These are phyloP conservation scores for Pseudogymnoascus sp. DNA, from an alignment of 2,329 filamentous ascomycete species.

Conservation along the genomic window DNA sequence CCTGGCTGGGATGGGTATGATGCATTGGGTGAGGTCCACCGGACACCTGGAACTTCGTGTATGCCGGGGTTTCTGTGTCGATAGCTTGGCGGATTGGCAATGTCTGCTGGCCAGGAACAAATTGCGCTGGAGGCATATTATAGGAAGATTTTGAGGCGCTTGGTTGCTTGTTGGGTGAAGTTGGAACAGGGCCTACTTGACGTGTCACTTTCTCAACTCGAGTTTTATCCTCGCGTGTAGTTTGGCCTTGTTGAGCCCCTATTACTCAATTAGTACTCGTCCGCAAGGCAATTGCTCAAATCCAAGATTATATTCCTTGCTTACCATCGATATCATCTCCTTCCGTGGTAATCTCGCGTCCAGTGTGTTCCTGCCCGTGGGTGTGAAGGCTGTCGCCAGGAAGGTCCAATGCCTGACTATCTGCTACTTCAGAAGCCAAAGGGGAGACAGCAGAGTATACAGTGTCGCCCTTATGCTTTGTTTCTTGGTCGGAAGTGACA, in stretches of 20 bases:
- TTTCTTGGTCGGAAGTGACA: not conserved
- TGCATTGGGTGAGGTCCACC: slow-evolving; percentile 33
- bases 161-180: slow-evolving; percentile 18
- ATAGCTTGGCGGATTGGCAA: slow-evolving; percentile 10
- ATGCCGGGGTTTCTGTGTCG: slow-evolving; percentile 17
- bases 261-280: not conserved
- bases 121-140: slow-evolving; percentile 36
- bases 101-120: slow-evolving; percentile 21
- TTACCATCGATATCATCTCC: not conserved
- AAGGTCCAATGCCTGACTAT: slow-evolving; percentile 1
- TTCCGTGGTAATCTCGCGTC: not conserved
- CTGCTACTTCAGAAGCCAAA: not conserved
- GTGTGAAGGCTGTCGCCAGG: not conserved
- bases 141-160: slow-evolving; percentile 27
- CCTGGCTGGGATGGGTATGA: slow-evolving; percentile 45
- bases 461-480: not conserved
- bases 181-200: not conserved
- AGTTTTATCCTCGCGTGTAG: not conserved
- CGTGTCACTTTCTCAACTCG: slow-evolving; percentile 5
- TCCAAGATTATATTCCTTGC: not conserved
- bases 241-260: not conserved
- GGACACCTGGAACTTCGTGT: slow-evolving; percentile 1
- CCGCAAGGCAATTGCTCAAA: not conserved
- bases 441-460: not conserved
- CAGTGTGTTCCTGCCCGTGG: not conserved